Conservation (phyloP, 805 yeast genomes). For the Metschnikowia colocasiae region DNA sequence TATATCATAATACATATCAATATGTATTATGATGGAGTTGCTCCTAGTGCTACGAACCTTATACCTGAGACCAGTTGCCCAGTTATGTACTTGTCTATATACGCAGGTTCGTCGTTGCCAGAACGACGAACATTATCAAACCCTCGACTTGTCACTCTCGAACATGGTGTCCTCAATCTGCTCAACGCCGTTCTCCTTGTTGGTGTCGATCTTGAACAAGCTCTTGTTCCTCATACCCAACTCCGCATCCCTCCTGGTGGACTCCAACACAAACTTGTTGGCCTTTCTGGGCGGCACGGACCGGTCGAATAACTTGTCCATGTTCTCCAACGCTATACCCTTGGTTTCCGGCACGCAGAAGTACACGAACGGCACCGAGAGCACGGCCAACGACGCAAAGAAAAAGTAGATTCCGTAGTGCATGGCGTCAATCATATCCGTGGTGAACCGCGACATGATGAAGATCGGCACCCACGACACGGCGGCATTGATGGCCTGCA, state of each 20-base stretch:
- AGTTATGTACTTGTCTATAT: too few relatives aligned
- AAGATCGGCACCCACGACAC: slow-evolving; percentile 40
- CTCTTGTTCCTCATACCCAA: slow-evolving; percentile 13
- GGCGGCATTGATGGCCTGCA: slow-evolving; percentile 40
- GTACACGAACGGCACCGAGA: slow-evolving; percentile 36
- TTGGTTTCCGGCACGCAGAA: slow-evolving; percentile 38
- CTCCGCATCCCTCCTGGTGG: slow-evolving; percentile 18
- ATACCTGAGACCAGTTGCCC: too few relatives aligned
- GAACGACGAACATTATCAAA: not conserved
- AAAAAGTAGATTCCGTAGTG: slow-evolving; percentile 36
- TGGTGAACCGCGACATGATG: slow-evolving; percentile 34
- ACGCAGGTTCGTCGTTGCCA: not conserved
- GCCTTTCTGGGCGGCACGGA: slow-evolving; percentile 22
- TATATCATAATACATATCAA: too few relatives aligned
- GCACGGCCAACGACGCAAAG: slow-evolving; percentile 32
- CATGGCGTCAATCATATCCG: slow-evolving; percentile 34
- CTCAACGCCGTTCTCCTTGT: slow-evolving; percentile 19
- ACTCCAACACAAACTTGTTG: slow-evolving; percentile 19
- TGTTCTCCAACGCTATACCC: slow-evolving; percentile 34
- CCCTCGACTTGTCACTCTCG: not conserved
- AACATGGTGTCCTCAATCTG: slow-evolving; percentile 18
- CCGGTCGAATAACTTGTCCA: slow-evolving; percentile 27
- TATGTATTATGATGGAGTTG: too few relatives aligned
- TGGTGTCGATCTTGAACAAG: slow-evolving; percentile 22
- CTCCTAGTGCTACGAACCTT: too few relatives aligned